phyloP scores from a whole-genome alignment of 306 rosid genomes.

The Cercis canadensis region DNA sequence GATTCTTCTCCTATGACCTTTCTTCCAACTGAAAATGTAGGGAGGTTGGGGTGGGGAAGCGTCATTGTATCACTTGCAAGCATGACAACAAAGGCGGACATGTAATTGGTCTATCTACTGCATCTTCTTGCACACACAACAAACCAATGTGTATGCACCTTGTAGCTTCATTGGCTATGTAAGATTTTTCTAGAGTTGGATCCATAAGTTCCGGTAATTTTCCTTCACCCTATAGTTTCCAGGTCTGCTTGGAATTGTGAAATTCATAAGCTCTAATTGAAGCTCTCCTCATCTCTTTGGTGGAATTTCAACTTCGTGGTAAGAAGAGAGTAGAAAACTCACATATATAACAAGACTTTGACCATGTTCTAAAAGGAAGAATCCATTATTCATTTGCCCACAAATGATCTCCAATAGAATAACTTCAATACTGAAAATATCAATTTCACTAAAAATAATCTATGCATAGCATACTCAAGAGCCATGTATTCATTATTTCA shows the following conservation, averaged over 20 bases:
- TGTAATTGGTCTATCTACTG: too few species aligned
- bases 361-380: background rate
- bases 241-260: slow-evolving; percentile 18
- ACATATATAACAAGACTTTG: slow-evolving; percentile 7
- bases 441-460: slow-evolving; percentile 16
- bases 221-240: slow-evolving; percentile 41
- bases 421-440: slow-evolving; percentile 25
- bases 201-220: too few species aligned
- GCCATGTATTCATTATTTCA: slow-evolving; percentile 42
- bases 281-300: background rate
- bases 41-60: slow-evolving; percentile 38
- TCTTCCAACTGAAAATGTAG: slow-evolving; percentile 18
- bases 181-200: too few species aligned
- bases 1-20: background rate
- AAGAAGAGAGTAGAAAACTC: background rate
- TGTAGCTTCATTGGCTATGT: too few species aligned
- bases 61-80: slow-evolving; percentile 18
- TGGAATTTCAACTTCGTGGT: background rate
- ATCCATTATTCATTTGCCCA: slow-evolving; percentile 4
- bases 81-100: slow-evolving; percentile 31
- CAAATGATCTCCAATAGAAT: slow-evolving; percentile 27
- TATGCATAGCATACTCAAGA: slow-evolving; percentile 29
- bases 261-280: too few species aligned
- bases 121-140: slow-evolving; percentile 41
- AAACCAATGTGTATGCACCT: slow-evolving; percentile 38